Conservation (phyloP, 306 rosid species). For the Cucumis sativus region DNA sequence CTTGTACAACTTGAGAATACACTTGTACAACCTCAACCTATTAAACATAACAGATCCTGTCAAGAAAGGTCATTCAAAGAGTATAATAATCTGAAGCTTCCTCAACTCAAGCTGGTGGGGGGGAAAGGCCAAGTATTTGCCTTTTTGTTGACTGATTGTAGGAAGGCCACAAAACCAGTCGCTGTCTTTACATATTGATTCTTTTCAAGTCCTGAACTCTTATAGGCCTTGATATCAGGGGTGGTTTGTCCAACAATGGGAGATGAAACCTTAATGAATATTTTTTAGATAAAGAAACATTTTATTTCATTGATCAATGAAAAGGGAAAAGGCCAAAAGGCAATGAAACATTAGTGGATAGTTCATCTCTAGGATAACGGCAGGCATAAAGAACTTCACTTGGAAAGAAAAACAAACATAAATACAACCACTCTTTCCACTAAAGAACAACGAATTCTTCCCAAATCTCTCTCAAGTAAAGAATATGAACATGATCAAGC, state of each 20-base stretch:
- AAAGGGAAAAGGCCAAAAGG: too few relatives aligned
- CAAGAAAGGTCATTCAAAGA: too few relatives aligned
- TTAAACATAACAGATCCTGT: too few relatives aligned
- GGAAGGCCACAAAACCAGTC: neutral
- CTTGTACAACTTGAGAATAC: too few relatives aligned
- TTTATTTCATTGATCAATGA: too few relatives aligned
- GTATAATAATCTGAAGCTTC: neutral
- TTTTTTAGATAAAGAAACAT: too few relatives aligned
- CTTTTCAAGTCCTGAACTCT: neutral
- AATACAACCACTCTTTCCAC: neutral
- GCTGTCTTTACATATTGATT: neutral
- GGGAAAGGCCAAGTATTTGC: neutral
- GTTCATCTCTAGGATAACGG: neutral
- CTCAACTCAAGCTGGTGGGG: neutral
- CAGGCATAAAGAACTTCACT: neutral
- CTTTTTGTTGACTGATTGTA: neutral
- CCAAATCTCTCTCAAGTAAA: too few relatives aligned
- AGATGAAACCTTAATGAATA: neutral
- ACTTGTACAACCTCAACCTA: too few relatives aligned
- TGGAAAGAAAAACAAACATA: neutral
- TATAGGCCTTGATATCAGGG: neutral
- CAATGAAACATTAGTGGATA: too few relatives aligned
- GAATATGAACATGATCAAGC: neutral
- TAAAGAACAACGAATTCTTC: neutral
- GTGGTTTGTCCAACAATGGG: neutral